Percentiles rank a stretch among this genome's conserved stretches.
These are phyloP conservation scores for Kazachstania sp. DNA, from an alignment of 1,139 yeast genomes.

Conservation along the genomic window DNA sequence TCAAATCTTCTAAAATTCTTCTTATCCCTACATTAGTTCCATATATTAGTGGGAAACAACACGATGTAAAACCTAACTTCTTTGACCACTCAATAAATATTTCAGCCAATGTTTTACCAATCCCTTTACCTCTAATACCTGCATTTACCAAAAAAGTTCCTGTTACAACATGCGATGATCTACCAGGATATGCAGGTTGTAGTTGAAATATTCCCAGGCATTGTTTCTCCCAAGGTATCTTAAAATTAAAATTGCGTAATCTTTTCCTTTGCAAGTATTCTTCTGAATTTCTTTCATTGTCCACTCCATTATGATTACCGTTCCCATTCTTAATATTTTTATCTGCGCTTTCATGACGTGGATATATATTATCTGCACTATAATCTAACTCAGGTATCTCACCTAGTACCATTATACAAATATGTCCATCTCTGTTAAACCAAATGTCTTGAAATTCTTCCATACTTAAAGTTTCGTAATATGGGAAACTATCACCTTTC, in stretches of 20 bases:
- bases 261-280: constrained; percentile 24
- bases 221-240: constrained; percentile 78
- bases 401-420: constrained; percentile 81
- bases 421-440: constrained; percentile 65
- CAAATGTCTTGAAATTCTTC: constrained; percentile 74
- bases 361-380: constrained; percentile 28
- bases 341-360: neutral
- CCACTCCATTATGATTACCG: neutral
- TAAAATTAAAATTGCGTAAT: constrained; percentile 23
- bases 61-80: constrained; percentile 72
- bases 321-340: neutral
- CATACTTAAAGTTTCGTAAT: constrained; percentile 64
- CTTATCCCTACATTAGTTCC: constrained; percentile 82
- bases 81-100: constrained; percentile 90
- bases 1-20: constrained; percentile 67
- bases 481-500: constrained; percentile 80
- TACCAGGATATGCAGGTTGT: constrained; percentile 85
- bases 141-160: constrained; percentile 86
- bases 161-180: constrained; percentile 86
- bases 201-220: constrained; percentile 79
- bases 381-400: constrained; percentile 53
- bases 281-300: constrained; percentile 24
- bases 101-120: constrained; percentile 76
- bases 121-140: constrained; percentile 87
- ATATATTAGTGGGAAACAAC: constrained; percentile 77